These are phyloP conservation scores for Calonectria pteridis DNA, from an alignment of 2,329 filamentous ascomycete genomes.

Conservation along the genomic window DNA sequence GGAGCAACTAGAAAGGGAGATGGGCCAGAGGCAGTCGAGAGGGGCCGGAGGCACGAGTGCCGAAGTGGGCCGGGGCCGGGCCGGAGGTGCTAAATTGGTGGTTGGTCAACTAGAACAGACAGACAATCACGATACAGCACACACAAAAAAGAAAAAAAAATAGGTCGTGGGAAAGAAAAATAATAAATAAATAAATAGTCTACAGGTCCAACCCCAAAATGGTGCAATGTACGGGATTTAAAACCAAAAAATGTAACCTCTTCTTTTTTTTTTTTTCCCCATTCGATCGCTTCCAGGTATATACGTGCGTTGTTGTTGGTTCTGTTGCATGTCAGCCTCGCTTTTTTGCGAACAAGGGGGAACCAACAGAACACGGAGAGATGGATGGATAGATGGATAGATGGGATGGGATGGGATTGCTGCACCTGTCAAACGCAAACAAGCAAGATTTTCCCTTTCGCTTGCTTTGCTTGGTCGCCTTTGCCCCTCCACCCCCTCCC, in stretches of 20 bases:
- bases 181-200: not conserved
- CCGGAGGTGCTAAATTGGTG: constrained; percentile 25
- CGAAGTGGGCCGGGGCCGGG: constrained; percentile 27
- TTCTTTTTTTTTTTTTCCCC: not conserved
- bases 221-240: not conserved
- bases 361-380: too few species aligned
- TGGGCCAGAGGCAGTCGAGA: not conserved
- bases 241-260: not conserved
- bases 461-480: too few species aligned
- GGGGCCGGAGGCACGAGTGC: constrained; percentile 12
- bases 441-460: not conserved
- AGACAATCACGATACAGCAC: not conserved
- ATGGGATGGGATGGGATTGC: not conserved
- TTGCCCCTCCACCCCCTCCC: too few species aligned
- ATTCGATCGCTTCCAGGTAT: not conserved
- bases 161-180: not conserved
- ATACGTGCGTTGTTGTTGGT: not conserved
- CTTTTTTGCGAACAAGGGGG: not conserved
- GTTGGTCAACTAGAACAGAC: not conserved
- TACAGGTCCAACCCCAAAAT: not conserved
- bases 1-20: not conserved
- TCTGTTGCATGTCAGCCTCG: not conserved
- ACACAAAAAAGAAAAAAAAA: not conserved
- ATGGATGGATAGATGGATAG: too few species aligned
- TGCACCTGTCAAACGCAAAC: not conserved